Evolutionary conservation across 2,329 filamentous ascomycete genomes (phyloP).

Genomic region (Penicillium sclerotiorum): DNA sequence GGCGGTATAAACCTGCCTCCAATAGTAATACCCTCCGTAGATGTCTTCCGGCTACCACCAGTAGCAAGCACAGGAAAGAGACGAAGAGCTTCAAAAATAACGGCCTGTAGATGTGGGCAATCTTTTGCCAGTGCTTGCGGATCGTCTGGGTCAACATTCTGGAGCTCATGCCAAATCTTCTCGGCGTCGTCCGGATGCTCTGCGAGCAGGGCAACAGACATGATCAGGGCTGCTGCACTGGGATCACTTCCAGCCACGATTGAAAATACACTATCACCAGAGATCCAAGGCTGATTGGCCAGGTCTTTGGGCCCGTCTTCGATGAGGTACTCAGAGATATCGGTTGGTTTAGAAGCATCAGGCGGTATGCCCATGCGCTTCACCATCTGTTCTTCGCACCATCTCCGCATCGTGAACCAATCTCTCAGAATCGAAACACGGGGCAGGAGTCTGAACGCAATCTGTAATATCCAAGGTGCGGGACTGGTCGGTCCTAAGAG

Average conservation of each 20-base stretch:
- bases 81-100: slow-evolving; percentile 19
- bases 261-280: slow-evolving; percentile 12
- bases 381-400: slow-evolving; percentile 12
- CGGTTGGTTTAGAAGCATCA: background rate
- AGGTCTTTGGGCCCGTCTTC: slow-evolving; percentile 6
- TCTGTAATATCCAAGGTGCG: slow-evolving; percentile 22
- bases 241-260: slow-evolving; percentile 18
- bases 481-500: slow-evolving; percentile 35
- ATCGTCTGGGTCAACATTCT: slow-evolving; percentile 8
- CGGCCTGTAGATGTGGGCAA: slow-evolving; percentile 16
- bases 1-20: slow-evolving; percentile 19
- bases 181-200: slow-evolving; percentile 5
- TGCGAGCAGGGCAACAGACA: slow-evolving; percentile 8
- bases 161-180: slow-evolving; percentile 10
- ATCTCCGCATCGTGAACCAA: slow-evolving; percentile 18
- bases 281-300: slow-evolving; percentile 7
- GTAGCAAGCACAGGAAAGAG: slow-evolving; percentile 19
- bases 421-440: slow-evolving; percentile 13
- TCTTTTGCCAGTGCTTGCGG: background rate
- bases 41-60: slow-evolving; percentile 18
- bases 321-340: slow-evolving; percentile 11
- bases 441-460: slow-evolving; percentile 15
- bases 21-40: slow-evolving; percentile 12
- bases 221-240: slow-evolving; percentile 6
- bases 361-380: background rate